phyloP scores from a whole-genome alignment of 129 eudicot species.

The Logfia minima region DNA sequence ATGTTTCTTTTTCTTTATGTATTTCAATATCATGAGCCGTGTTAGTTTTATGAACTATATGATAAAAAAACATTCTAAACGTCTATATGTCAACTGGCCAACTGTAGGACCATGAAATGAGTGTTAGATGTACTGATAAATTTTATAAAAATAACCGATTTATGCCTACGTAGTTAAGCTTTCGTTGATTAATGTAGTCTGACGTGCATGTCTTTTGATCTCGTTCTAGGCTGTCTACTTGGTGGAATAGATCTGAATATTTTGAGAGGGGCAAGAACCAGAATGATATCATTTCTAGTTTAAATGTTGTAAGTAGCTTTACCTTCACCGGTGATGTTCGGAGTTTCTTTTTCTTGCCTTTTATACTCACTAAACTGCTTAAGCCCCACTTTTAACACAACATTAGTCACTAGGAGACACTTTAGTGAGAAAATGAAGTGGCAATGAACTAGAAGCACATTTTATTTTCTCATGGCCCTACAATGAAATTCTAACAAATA shows the following conservation, averaged over 20 bases:
- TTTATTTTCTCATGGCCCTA: background rate
- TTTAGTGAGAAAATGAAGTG: background rate
- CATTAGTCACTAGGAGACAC: background rate
- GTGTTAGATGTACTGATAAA: background rate
- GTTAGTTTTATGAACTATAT: background rate
- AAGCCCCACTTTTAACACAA: background rate
- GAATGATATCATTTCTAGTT: constrained; percentile 18
- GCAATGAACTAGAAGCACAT: background rate
- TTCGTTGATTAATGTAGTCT: background rate
- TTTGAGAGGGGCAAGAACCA: constrained; percentile 19
- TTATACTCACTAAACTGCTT: background rate
- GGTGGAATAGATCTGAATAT: constrained; percentile 16
- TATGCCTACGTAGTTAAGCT: background rate
- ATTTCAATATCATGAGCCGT: background rate
- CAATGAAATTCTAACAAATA: background rate
- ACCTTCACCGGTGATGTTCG: background rate
- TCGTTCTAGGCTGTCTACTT: constrained; percentile 12
- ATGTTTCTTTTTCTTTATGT: background rate
- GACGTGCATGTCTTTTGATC: constrained; percentile 4
- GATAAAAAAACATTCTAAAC: background rate
- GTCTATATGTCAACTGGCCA: background rate
- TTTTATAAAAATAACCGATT: background rate
- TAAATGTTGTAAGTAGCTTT: constrained; percentile 24
- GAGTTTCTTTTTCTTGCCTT: background rate
- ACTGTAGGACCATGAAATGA: constrained; percentile 6